phyloP scores from a whole-genome alignment of 148 eudicot species.

The Vaccinium macrocarpon region DNA sequence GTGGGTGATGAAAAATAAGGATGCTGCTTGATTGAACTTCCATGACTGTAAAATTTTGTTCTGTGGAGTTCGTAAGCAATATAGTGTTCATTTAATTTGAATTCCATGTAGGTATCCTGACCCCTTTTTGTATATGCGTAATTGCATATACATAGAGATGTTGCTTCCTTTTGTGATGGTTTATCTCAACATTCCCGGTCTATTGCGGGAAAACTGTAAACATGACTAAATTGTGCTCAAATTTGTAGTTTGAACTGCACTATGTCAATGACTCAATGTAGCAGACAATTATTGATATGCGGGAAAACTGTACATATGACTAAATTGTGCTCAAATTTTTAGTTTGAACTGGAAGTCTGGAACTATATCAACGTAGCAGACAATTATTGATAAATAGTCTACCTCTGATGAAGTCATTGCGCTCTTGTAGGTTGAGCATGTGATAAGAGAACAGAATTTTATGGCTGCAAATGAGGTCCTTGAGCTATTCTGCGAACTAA shows the following conservation, averaged over 20 bases:
- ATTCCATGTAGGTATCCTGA: background rate
- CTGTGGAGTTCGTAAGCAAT: background rate
- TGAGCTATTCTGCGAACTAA: slow-evolving; percentile 87
- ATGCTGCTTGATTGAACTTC: background rate
- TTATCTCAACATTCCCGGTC: background rate
- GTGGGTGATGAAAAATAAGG: background rate
- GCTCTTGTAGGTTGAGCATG: slow-evolving; percentile 85
- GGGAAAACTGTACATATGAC: background rate
- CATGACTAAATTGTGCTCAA: background rate
- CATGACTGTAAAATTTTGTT: background rate
- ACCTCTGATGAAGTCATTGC: slow-evolving; percentile 12
- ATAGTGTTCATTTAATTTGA: background rate
- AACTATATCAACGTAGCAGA: background rate
- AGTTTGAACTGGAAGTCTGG: background rate
- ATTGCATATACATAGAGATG: background rate
- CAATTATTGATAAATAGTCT: background rate
- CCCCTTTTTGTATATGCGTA: background rate
- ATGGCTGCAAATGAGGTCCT: slow-evolving; percentile 96
- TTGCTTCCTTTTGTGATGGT: background rate
- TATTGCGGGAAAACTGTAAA: too few species aligned
- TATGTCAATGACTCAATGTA: background rate
- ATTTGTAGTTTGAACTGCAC: background rate
- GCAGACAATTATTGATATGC: background rate
- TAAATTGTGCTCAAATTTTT: background rate
- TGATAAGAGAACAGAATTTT: slow-evolving; percentile 89